These are phyloP conservation scores for Daldinia decipiens DNA, from an alignment of 495 filamentous ascomycete species.

Conservation along the genomic window DNA sequence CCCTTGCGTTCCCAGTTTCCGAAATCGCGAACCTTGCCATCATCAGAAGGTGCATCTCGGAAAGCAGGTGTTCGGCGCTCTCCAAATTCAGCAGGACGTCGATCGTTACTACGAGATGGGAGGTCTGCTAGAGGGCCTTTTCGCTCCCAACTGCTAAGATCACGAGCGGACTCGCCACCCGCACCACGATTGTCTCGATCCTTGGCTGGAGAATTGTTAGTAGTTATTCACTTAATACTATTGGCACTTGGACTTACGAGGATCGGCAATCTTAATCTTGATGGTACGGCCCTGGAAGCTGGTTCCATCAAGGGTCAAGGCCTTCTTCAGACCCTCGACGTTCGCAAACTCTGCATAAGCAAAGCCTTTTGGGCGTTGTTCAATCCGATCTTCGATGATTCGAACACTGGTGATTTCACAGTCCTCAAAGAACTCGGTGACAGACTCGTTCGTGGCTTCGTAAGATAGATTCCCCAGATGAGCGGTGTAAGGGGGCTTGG, in stretches of 20 bases:
- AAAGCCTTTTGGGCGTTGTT: slow-evolving; percentile 93
- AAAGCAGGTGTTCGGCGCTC: slow-evolving; percentile 51
- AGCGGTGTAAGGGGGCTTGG: slow-evolving; percentile 91
- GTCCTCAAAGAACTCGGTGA: slow-evolving; percentile 83
- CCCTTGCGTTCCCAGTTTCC: slow-evolving; percentile 96
- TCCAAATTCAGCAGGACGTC: slow-evolving; percentile 58
- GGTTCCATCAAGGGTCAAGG: slow-evolving; percentile 80
- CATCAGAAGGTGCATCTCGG: slow-evolving; percentile 62
- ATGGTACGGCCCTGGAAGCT: slow-evolving; percentile 88
- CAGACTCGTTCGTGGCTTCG: slow-evolving; percentile 81
- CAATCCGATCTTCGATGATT: slow-evolving; percentile 94
- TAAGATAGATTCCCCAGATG: slow-evolving; percentile 97
- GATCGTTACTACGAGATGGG: slow-evolving; percentile 62
- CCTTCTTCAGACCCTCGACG: slow-evolving; percentile 89
- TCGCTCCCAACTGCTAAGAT: slow-evolving; percentile 85
- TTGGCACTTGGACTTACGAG: slow-evolving; percentile 49
- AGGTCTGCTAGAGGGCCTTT: slow-evolving; percentile 87
- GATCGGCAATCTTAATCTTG: slow-evolving; percentile 72
- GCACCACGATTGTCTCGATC: slow-evolving; percentile 61
- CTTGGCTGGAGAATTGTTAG: slow-evolving; percentile 70
- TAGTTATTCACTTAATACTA: background rate
- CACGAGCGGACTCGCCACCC: slow-evolving; percentile 62
- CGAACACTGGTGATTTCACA: slow-evolving; percentile 90
- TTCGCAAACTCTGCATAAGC: slow-evolving; percentile 95
- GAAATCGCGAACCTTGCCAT: slow-evolving; percentile 88